A percentile compares a stretch with the other conserved stretches of the same genome.
These are phyloP conservation scores for Backusella parvicylindrica DNA, from an alignment of 192 early-diverging fungal species.

Conservation along the genomic window DNA sequence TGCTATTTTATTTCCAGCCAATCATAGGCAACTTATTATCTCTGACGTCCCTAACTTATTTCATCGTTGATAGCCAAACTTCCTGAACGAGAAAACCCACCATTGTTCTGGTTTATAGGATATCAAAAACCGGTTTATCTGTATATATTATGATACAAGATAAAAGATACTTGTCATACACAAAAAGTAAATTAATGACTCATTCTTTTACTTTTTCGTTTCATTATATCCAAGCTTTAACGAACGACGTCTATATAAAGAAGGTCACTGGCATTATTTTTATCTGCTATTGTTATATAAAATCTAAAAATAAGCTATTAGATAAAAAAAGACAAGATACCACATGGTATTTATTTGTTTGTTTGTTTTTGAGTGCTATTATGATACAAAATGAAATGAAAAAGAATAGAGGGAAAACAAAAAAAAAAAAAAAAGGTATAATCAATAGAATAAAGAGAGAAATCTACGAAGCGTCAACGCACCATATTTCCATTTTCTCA, in stretches of 20 bases:
- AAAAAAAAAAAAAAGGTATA: not conserved
- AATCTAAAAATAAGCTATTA: not conserved
- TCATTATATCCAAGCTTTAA: not conserved
- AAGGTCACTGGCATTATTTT: not conserved
- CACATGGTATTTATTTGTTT: not conserved
- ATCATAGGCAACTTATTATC: too few relatives aligned
- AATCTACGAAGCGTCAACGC: slow-evolving; percentile 2
- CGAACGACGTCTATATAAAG: not conserved
- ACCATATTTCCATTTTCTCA: slow-evolving; percentile 60
- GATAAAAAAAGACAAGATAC: not conserved
- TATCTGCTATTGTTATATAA: not conserved
- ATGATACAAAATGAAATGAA: not conserved
- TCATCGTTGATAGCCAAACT: too few relatives aligned
- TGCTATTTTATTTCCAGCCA: too few relatives aligned
- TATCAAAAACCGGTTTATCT: not conserved
- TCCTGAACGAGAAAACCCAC: too few relatives aligned
- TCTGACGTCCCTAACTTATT: too few relatives aligned
- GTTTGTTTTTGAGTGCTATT: not conserved
- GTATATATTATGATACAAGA: not conserved
- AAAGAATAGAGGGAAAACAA: too few relatives aligned
- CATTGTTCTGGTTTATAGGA: not conserved
- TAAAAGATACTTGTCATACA: not conserved
- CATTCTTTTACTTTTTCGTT: not conserved
- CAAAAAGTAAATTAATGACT: not conserved
- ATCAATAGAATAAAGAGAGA: not conserved